Evolutionary conservation across 2,329 filamentous ascomycete genomes (phyloP).

Genomic region (Phoma herbarum): DNA sequence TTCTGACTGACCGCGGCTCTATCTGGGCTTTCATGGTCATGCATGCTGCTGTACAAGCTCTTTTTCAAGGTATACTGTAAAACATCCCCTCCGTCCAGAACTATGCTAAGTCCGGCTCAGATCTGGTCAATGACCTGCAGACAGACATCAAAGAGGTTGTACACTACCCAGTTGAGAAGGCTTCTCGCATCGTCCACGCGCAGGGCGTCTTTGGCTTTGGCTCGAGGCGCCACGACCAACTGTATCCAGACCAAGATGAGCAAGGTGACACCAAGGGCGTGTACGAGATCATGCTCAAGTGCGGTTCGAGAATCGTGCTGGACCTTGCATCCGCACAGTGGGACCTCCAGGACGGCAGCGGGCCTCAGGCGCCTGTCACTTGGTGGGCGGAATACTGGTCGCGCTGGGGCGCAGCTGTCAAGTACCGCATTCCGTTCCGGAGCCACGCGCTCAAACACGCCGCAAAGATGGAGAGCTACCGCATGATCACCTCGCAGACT

Average conservation of each 20-base stretch:
- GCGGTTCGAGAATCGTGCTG: slow-evolving; percentile 23
- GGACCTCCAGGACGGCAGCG: slow-evolving; percentile 8
- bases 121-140: slow-evolving; percentile 25
- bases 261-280: slow-evolving; percentile 21
- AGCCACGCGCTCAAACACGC: slow-evolving; percentile 21
- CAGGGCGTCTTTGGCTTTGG: slow-evolving; percentile 11
- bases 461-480: slow-evolving; percentile 17
- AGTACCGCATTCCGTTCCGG: slow-evolving; percentile 24
- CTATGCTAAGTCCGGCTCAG: slow-evolving; percentile 13
- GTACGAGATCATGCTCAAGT: slow-evolving; percentile 27
- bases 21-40: slow-evolving; percentile 30
- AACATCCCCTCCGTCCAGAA: neutral
- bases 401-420: slow-evolving; percentile 12
- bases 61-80: slow-evolving; percentile 23
- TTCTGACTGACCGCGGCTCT: slow-evolving; percentile 22
- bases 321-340: slow-evolving; percentile 27
- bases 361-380: slow-evolving; percentile 13
- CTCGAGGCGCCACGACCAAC: slow-evolving; percentile 16
- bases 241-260: slow-evolving; percentile 21
- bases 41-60: slow-evolving; percentile 17
- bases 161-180: slow-evolving; percentile 13
- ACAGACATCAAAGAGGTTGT: slow-evolving; percentile 27
- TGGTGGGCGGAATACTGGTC: slow-evolving; percentile 22
- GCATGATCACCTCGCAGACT: slow-evolving; percentile 19
- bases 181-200: slow-evolving; percentile 15